These are phyloP conservation scores for Fraxinus pennsylvanica DNA, from an alignment of 257 asterid genomes.

Conservation along the genomic window DNA sequence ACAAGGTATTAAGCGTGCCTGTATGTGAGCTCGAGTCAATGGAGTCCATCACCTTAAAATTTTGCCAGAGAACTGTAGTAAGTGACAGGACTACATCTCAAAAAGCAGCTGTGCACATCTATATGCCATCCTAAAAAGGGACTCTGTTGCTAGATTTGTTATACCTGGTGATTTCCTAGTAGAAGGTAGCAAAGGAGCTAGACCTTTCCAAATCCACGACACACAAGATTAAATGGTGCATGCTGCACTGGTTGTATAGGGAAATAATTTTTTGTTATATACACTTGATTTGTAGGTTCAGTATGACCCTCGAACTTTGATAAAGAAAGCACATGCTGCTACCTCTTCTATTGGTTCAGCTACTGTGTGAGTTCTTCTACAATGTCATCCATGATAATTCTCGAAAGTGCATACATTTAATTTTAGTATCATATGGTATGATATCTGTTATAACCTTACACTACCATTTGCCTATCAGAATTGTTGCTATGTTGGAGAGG, in stretches of 20 bases:
- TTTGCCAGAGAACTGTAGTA: background rate
- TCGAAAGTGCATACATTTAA: background rate
- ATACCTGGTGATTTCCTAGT: background rate
- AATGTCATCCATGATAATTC: background rate
- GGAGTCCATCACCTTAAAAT: background rate
- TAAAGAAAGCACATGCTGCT: constrained; percentile 83
- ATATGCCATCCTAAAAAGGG: background rate
- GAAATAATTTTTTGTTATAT: background rate
- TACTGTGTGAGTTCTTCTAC: constrained; percentile 56
- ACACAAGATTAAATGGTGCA: background rate
- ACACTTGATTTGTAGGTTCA: constrained; percentile 47
- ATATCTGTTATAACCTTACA: background rate
- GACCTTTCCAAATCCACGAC: background rate
- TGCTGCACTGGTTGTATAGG: background rate
- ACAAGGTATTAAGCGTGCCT: background rate
- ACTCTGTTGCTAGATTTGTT: background rate
- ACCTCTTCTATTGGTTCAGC: constrained; percentile 84
- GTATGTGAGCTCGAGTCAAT: background rate
- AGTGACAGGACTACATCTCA: background rate
- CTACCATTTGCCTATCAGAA: constrained; percentile 39
- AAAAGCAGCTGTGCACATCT: background rate
- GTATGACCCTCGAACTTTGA: constrained; percentile 65
- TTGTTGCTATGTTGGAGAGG: constrained; percentile 76
- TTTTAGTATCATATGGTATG: background rate
- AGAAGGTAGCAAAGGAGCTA: background rate